These are phyloP conservation scores for Penicillium sp. DNA, from an alignment of 2,329 filamentous ascomycete genomes.

Conservation along the genomic window DNA sequence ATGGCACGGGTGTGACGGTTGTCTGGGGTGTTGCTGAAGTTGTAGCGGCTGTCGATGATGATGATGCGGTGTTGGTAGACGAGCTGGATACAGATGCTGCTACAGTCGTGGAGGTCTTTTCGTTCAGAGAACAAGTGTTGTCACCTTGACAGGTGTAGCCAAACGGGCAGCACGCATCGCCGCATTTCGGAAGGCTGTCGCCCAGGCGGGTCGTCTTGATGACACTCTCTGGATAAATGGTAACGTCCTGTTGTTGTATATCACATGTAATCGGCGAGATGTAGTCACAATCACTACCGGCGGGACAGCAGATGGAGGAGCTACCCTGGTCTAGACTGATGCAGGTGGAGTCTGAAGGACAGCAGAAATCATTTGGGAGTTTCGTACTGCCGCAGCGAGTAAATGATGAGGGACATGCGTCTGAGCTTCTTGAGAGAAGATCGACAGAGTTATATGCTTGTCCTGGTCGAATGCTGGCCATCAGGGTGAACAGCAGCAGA, in stretches of 20 bases:
- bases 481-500: conserved; percentile 20
- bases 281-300: conserved; percentile 32
- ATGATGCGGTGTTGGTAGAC: conserved; percentile 3
- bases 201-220: conserved; percentile 39
- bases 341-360: conserved; percentile 34
- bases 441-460: conserved; percentile 12
- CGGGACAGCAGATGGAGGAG: conserved; percentile 42
- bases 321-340: conserved; percentile 35
- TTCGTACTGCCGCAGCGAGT: conserved; percentile 30
- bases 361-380: conserved; percentile 39
- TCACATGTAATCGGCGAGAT: conserved; percentile 40
- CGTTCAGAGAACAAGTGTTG: conserved; percentile 25
- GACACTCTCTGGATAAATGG: conserved; percentile 27
- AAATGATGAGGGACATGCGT: conserved; percentile 29
- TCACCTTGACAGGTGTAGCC: conserved; percentile 38
- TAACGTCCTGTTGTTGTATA: conserved; percentile 35
- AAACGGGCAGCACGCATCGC: conserved; percentile 39
- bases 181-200: conserved; percentile 37
- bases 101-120: conserved; percentile 17
- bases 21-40: conserved; percentile 14
- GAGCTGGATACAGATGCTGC: conserved; percentile 7
- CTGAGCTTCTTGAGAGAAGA: conserved; percentile 19
- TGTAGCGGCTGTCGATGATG: conserved; percentile 12
- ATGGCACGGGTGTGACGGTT: conserved; percentile 18
- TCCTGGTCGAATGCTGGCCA: conserved; percentile 18